Evolutionary conservation across 2,329 filamentous ascomycete genomes (phyloP), one percentile per base, ranked within the genome.

Genomic region (Curvularia verruculosa): DNA sequence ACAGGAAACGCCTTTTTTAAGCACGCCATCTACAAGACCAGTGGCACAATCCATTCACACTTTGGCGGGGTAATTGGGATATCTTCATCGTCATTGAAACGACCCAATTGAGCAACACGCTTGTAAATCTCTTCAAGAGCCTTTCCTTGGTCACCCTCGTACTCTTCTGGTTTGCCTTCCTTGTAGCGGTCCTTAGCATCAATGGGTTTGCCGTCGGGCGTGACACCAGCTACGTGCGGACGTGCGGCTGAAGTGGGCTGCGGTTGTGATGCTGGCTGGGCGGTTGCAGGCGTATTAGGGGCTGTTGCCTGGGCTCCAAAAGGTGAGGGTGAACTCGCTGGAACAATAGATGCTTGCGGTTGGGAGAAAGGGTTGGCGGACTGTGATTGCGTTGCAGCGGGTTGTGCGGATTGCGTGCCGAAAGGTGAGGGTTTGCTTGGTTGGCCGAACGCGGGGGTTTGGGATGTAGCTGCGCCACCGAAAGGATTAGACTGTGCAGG

Each of bases 11-110:
- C 34, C 13, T n/a, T 36, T n/a, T 8, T 36, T 15, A n/a, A 36
- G 7, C 5, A 18, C 5, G 15, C 31, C 21, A 3, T 26, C 21
- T 31, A 54, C 51, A 58, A 13, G 18, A 40, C 10, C 29, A 58
- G 36, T 3, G 57, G 54, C 28, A 26, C 57, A 29, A 59, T 59
- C 55, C 87, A 94, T 69, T 94, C 91, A 59, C 86, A 82, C 75
- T 87, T 88, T 0, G 93, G 93, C 19, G 93, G 91, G 44, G 92
- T 78, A 65, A 89, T 83, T 0, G 93, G 93, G 79, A 96, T 89
- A 6, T 87, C 68, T 0, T 88, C 89, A 34, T 86, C 85, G 40
- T 84, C 86, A 40, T 84, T 82, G 74, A 96, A 96, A 29, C 74
- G 76, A 0, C 91, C 91, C 19, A 84, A 85, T 61, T 85, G 81